A percentile compares a stretch with the other conserved stretches of the same genome.
phyloP scores from a whole-genome alignment of 176 grass and related monocot genomes.

The Typha latifolia region DNA sequence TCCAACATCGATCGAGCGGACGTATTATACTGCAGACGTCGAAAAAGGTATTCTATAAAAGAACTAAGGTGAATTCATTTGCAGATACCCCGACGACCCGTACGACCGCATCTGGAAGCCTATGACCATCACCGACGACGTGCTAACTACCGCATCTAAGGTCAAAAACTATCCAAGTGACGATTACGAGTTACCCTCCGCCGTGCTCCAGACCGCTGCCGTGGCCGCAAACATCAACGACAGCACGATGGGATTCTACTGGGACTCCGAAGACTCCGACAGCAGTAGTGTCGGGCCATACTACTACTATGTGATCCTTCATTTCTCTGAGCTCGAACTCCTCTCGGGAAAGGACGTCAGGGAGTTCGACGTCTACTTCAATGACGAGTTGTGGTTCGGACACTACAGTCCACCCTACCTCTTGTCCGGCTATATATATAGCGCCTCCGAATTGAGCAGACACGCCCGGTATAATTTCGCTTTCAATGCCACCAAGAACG shows the following conservation, averaged over 20 bases:
- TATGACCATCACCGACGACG: too few relatives aligned
- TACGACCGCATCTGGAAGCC: conserved; percentile 17
- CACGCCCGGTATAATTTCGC: not conserved
- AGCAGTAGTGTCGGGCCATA: not conserved
- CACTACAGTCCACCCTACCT: not conserved
- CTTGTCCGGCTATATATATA: not conserved
- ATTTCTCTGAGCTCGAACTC: not conserved
- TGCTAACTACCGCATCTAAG: not conserved
- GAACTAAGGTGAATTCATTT: not conserved
- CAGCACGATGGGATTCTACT: not conserved
- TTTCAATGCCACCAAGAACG: not conserved
- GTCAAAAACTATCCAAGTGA: not conserved
- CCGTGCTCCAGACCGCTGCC: not conserved
- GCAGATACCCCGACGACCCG: conserved; percentile 4
- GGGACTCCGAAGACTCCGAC: not conserved
- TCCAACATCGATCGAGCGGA: too few relatives aligned
- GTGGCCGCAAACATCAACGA: not conserved
- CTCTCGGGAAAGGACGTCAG: not conserved
- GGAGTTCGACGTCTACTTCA: not conserved
- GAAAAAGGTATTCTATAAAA: too few relatives aligned
- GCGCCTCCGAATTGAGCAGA: too few relatives aligned
- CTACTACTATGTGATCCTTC: not conserved
- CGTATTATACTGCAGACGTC: too few relatives aligned
- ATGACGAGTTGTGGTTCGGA: not conserved
- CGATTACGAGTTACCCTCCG: not conserved